phyloP scores from a whole-genome alignment of 257 asterid genomes.

The Schizonepeta tenuifolia region DNA sequence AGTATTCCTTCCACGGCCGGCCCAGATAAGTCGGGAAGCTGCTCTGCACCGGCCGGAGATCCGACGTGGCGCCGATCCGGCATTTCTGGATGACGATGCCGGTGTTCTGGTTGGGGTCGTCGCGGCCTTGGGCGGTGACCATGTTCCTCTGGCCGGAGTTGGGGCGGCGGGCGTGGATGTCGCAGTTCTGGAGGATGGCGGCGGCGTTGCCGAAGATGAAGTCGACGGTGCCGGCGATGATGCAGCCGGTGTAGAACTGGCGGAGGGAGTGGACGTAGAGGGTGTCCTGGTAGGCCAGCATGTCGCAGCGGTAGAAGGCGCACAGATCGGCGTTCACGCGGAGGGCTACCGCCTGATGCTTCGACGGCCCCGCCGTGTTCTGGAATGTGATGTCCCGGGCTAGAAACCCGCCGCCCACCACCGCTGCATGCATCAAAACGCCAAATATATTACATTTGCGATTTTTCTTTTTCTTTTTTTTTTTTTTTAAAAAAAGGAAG shows the following conservation, averaged over 20 bases:
- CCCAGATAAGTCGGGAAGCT: slow-evolving; percentile 53
- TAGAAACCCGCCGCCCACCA: slow-evolving; percentile 50
- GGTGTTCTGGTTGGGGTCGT: slow-evolving; percentile 60
- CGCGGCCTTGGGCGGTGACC: slow-evolving; percentile 72
- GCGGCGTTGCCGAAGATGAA: slow-evolving; percentile 68
- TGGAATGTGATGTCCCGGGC: slow-evolving; percentile 67
- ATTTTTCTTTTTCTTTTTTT: too few relatives aligned
- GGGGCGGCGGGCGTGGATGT: slow-evolving; percentile 65
- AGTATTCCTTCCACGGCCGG: slow-evolving; percentile 57
- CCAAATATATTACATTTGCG: too few relatives aligned
- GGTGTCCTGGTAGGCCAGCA: slow-evolving; percentile 65
- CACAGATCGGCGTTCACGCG: slow-evolving; percentile 59
- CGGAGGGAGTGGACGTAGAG: slow-evolving; percentile 69
- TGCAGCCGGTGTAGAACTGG: slow-evolving; percentile 57
- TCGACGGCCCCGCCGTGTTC: slow-evolving; percentile 62
- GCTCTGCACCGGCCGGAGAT: slow-evolving; percentile 40
- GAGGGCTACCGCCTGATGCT: slow-evolving; percentile 60
- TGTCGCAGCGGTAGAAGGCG: slow-evolving; percentile 61
- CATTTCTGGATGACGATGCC: slow-evolving; percentile 58
- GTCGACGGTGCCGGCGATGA: slow-evolving; percentile 60
- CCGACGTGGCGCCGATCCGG: slow-evolving; percentile 53
- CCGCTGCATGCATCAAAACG: slow-evolving; percentile 47
- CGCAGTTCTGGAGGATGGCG: slow-evolving; percentile 54
- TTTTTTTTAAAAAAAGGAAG: too few relatives aligned
- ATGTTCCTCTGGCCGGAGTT: slow-evolving; percentile 55